A percentile compares a stretch with the other conserved stretches of the same genome.
Evolutionary conservation across 129 eudicot genomes (phyloP).

Genomic region (Flaveria trinervia): DNA sequence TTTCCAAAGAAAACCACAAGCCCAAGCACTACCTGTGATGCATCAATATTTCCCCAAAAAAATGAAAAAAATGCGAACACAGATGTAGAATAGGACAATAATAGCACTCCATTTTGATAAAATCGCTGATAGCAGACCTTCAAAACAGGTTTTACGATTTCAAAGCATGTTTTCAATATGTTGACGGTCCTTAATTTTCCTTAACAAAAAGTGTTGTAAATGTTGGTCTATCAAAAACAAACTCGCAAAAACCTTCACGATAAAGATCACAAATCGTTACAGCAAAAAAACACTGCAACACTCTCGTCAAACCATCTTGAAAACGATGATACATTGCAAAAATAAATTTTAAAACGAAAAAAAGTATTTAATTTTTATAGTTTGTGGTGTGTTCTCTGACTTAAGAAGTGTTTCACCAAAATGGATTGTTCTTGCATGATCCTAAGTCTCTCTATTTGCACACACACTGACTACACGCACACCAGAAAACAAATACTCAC

Average conservation of each 20-base stretch:
- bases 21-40: background rate
- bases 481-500: constrained; percentile 29
- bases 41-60: too few relatives aligned
- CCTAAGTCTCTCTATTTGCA: background rate
- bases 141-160: background rate
- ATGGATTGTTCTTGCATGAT: background rate
- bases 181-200: background rate
- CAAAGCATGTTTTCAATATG: too few relatives aligned
- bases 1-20: background rate
- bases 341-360: background rate
- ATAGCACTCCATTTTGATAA: background rate
- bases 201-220: background rate
- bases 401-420: background rate
- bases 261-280: too few relatives aligned
- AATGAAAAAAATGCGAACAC: background rate
- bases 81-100: background rate
- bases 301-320: too few relatives aligned
- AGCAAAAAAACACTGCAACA: too few relatives aligned
- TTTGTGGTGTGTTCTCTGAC: background rate
- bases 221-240: background rate
- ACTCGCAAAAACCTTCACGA: too few relatives aligned
- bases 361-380: background rate
- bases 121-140: background rate
- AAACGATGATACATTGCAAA: too few relatives aligned
- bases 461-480: background rate